Base-by-base conservation (phyloP, 331 rosid species). In the Cydonia oblonga region DNA sequence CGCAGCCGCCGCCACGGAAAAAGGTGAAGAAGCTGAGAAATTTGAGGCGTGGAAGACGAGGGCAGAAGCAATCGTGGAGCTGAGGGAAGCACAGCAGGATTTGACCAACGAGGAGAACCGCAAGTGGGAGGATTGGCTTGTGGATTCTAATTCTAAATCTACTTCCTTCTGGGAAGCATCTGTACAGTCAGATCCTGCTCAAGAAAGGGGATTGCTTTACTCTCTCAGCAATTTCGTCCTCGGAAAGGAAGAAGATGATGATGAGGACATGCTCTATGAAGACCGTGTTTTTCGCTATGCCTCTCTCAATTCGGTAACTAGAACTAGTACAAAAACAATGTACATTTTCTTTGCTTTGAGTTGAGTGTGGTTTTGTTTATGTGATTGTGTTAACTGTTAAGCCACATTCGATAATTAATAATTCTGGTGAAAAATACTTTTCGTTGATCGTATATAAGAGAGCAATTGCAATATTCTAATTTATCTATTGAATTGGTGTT, bases 11-110 rank as follows among this genome's bases (percentile, higher is more conserved):
- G 1, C 35, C 9, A 11, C 19, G 16, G 19, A n/a, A n/a, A n/a
- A n/a, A 49, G 3, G 54, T 9, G 42, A 63, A 19, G 86, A 83
- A 20, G 83, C 64, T 33, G 86, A 84, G 15, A 90, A 87, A 67
- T 93, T 93, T 68, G 97, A 90, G 78, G 95, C 92, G 7, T 93
- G 98, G 98, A 93, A 82, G 91, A 83, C 80, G 59, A 86, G 98
- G 78, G 98, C 97, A 1, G 97, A 93, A 59, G 97, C 96, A 2
- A 93, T 90, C 24, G 73, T 84, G 6, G 98, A 93, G 68, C 60
- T 93, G 68, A 84, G 96, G 81, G 96, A 93, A 75, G 96, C 96
- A 0, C 92, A 81, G 38, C 88, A 90, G 68, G 95, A 90, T 69
- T 67, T 54, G 60, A 85, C 68, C 62, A 89, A 93, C 25, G 80